These are phyloP conservation scores for Coprinopsis marcescibilis DNA, from an alignment of 768 basidiomycete species.

Conservation along the genomic window DNA sequence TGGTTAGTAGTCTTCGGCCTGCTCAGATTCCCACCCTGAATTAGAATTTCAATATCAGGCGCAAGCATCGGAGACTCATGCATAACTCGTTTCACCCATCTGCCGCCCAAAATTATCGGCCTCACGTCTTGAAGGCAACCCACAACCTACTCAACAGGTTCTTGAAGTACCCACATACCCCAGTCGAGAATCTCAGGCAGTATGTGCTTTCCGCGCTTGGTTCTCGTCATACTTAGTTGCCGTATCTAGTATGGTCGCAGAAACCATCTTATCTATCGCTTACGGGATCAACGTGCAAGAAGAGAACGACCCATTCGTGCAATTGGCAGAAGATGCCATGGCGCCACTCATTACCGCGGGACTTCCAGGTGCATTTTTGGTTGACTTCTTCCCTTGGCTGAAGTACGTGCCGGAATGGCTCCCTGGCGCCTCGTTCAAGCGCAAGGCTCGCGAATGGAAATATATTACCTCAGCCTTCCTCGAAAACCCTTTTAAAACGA, in stretches of 20 bases:
- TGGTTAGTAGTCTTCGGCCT: too few relatives aligned
- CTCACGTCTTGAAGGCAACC: too few relatives aligned
- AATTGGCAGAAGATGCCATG: constrained; percentile 2
- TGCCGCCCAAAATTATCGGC: too few relatives aligned
- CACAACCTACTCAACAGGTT: too few relatives aligned
- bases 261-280: constrained; percentile 6
- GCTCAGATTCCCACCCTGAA: too few relatives aligned
- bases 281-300: constrained; percentile 9
- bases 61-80: too few relatives aligned
- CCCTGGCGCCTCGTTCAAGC: constrained; percentile 31
- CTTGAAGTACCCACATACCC: too few relatives aligned
- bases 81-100: too few relatives aligned
- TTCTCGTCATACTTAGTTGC: too few relatives aligned
- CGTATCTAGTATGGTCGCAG: constrained; percentile 8
- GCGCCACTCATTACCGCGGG: constrained; percentile 7
- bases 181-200: too few relatives aligned
- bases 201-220: too few relatives aligned
- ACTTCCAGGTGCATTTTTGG: constrained; percentile 23
- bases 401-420: constrained; percentile 31
- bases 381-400: constrained; percentile 25
- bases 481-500: constrained; percentile 20
- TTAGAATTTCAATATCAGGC: too few relatives aligned
- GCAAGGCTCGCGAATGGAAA: constrained; percentile 23
- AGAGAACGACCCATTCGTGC: constrained; percentile 3
- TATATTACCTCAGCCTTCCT: constrained; percentile 16